phyloP scores from a whole-genome alignment of 345 rosid species.

The Syzygium aromaticum region DNA sequence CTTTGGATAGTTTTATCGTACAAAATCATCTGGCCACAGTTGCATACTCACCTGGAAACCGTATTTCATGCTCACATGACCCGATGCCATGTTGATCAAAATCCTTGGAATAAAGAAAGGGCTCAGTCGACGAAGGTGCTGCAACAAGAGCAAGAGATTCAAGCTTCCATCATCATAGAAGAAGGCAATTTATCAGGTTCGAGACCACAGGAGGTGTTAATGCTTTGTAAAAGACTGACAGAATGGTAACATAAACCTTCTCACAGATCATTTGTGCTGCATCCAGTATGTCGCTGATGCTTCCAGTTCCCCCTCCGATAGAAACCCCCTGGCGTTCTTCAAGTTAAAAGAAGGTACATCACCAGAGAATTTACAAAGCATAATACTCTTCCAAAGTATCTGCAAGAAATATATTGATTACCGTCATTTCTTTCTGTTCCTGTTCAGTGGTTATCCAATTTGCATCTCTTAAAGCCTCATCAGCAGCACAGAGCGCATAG shows the following conservation, averaged over 20 bases:
- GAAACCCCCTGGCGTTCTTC: constrained; percentile 77
- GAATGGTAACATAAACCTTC: constrained; percentile 41
- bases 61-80: constrained; percentile 93
- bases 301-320: constrained; percentile 93
- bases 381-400: not conserved
- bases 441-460: constrained; percentile 61
- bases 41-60: constrained; percentile 72
- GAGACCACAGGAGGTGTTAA: not conserved
- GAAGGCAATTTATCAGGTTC: not conserved
- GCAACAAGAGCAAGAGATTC: constrained; percentile 19
- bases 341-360: constrained; percentile 16
- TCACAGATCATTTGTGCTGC: constrained; percentile 88
- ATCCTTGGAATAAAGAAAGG: constrained; percentile 94
- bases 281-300: constrained; percentile 73
- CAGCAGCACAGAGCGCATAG: constrained; percentile 89
- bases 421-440: constrained; percentile 80
- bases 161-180: not conserved
- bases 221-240: not conserved
- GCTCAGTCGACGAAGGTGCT: constrained; percentile 85
- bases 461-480: constrained; percentile 89
- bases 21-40: not conserved
- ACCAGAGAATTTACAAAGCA: constrained; percentile 1
- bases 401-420: constrained; percentile 10
- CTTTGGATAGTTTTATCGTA: not conserved
- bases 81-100: constrained; percentile 94